Base-by-base conservation (phyloP, 2,329 filamentous ascomycete species). In the Sporothrix luriei region DNA sequence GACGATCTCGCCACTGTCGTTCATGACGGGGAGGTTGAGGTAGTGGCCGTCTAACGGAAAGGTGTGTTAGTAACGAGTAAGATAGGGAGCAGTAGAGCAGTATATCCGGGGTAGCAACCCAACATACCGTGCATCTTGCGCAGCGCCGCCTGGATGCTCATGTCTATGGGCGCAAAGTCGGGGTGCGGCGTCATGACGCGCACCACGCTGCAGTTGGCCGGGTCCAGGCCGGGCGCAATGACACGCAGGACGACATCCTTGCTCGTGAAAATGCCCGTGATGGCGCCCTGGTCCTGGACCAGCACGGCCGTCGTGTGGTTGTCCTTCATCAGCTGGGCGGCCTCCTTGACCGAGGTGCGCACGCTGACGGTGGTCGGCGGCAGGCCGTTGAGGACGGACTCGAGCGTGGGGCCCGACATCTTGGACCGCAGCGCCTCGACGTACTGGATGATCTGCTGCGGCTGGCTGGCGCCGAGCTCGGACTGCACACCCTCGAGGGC, bases 131-230 rank as follows among this genome's bases (percentile, higher is more conserved):
- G 95, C 95, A 99, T 99, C 85, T 99, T 99, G 76, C 95, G 90
- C 68, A 99, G 88, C 76, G 95, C 95, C 75, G 94, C 93, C 82
- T 99, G 95, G 77, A 99, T 98, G 80, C 90, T 98, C 95, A 99
- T 98, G 80, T 98, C 94, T 83, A 97, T 92, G 40, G 95, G 94
- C 69, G 95, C 95, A 86, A 99, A 99, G 80, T 99, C 95, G 7
- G 95, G 95, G 78, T 99, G 95, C 73, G 95, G 95, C 46, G 95
- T 99, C 95, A 99, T 99, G 74, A 99, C 95, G 75, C 95, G 90
- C 74, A 99, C 94, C 72, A 99, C 95, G 78, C 94, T 98, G 86
- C 95, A 99, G 77, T 91, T 98, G 71, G 89, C 86, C 59, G 95
- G 95, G 79, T 99, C 95, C 71, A 99, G 86, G 21, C 95, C 95